Conservation (phyloP, 164 flowering plant species). For the Echeveria elegans region DNA sequence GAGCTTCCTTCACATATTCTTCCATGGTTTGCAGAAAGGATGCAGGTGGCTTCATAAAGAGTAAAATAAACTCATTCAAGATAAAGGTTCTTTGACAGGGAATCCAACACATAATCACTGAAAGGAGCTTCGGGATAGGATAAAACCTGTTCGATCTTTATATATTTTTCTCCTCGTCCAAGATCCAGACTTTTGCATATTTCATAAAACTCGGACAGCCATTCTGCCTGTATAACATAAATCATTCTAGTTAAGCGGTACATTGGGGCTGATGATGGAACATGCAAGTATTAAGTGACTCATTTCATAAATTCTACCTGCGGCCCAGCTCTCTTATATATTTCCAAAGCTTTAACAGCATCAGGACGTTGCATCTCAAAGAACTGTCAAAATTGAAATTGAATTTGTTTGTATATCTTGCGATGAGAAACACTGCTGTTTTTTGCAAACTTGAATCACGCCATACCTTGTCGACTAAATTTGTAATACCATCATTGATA, state of each 20-base stretch:
- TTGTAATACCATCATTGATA: slow-evolving; percentile 76
- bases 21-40: slow-evolving; percentile 97
- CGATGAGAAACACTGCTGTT: not conserved
- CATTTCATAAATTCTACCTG: slow-evolving; percentile 45
- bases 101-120: not conserved
- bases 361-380: slow-evolving; percentile 96
- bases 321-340: slow-evolving; percentile 72
- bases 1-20: slow-evolving; percentile 93
- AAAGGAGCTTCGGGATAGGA: not conserved
- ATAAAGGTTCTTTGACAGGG: not conserved
- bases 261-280: not conserved
- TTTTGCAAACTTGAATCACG: not conserved
- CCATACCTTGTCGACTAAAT: slow-evolving; percentile 94
- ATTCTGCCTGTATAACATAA: slow-evolving; percentile 54
- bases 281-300: not conserved
- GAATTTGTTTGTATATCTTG: not conserved
- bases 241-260: not conserved
- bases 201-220: slow-evolving; percentile 89
- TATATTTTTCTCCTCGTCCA: slow-evolving; percentile 88
- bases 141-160: slow-evolving; percentile 88
- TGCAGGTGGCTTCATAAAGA: slow-evolving; percentile 73
- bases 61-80: not conserved
- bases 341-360: slow-evolving; percentile 78
- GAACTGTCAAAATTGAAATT: slow-evolving; percentile 46
- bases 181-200: slow-evolving; percentile 78